phyloP scores from a whole-genome alignment of 2,329 filamentous ascomycete species.

The Aureobasidium leucospermi region DNA sequence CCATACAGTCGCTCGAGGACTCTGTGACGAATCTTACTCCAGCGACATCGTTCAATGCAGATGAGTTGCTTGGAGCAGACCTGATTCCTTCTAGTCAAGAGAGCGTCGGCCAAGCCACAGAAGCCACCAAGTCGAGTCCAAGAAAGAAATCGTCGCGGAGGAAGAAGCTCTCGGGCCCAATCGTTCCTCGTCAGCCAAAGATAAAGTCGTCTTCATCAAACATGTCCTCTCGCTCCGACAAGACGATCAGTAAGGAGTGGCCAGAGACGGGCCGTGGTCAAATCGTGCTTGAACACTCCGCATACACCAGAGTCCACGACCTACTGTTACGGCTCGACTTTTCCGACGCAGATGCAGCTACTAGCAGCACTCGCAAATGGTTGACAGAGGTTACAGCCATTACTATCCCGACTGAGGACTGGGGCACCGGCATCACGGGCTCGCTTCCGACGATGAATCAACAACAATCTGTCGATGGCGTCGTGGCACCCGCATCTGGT shows the following conservation, averaged over 20 bases:
- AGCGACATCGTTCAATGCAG: background rate
- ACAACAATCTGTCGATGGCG: constrained; percentile 30
- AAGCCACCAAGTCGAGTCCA: constrained; percentile 1
- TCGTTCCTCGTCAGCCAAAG: constrained; percentile 54
- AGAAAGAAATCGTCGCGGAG: constrained; percentile 27
- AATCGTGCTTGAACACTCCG: constrained; percentile 54
- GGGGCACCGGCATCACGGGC: constrained; percentile 17
- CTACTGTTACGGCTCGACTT: constrained; percentile 70
- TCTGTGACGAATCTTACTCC: background rate
- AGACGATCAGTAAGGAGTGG: constrained; percentile 61
- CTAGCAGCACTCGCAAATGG: constrained; percentile 62
- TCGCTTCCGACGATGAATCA: constrained; percentile 15
- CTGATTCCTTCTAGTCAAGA: background rate
- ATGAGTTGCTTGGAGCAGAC: background rate
- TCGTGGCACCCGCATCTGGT: constrained; percentile 21
- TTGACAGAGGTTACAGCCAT: constrained; percentile 51
- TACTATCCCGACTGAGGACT: constrained; percentile 14
- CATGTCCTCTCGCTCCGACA: constrained; percentile 39
- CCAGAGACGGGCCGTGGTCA: constrained; percentile 54
- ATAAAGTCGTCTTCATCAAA: constrained; percentile 48
- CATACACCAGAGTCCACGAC: constrained; percentile 62
- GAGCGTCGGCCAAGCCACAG: background rate
- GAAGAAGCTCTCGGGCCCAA: constrained; percentile 49
- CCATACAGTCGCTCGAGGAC: background rate
- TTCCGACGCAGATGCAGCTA: constrained; percentile 54